Percentiles rank a stretch among this genome's conserved stretches.
Evolutionary conservation across 768 basidiomycete genomes (phyloP).

Genomic region (Royoungia palumana): DNA sequence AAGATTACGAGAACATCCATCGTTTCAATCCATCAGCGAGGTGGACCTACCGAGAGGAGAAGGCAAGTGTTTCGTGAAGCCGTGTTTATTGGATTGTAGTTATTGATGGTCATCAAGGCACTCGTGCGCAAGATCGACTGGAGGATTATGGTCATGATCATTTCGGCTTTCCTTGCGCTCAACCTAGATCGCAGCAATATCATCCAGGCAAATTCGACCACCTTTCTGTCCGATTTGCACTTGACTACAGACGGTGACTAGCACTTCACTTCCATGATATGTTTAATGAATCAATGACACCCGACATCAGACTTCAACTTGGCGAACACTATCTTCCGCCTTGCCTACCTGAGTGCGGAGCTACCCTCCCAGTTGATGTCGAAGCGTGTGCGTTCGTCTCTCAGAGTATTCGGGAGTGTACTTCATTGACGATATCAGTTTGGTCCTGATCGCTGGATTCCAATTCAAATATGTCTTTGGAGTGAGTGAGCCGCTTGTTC

Average conservation of each 20-base stretch:
- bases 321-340: slow-evolving; percentile 52
- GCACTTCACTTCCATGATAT: background rate
- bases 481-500: slow-evolving; percentile 19
- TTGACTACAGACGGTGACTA: slow-evolving; percentile 46
- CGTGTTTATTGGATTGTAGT: too few species aligned
- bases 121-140: slow-evolving; percentile 57
- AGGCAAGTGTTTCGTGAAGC: slow-evolving; percentile 24
- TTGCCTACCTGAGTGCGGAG: slow-evolving; percentile 53
- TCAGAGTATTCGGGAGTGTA: background rate
- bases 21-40: slow-evolving; percentile 55
- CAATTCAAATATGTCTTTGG: slow-evolving; percentile 57
- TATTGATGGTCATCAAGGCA: slow-evolving; percentile 26
- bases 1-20: slow-evolving; percentile 52
- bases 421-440: slow-evolving; percentile 29
- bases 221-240: slow-evolving; percentile 51
- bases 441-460: slow-evolving; percentile 65
- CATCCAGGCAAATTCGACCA: slow-evolving; percentile 55
- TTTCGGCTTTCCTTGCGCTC: slow-evolving; percentile 54
- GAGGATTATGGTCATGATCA: slow-evolving; percentile 57
- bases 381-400: slow-evolving; percentile 42
- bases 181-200: slow-evolving; percentile 55
- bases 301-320: slow-evolving; percentile 46
- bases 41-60: slow-evolving; percentile 60
- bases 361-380: slow-evolving; percentile 62
- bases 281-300: background rate